Base-by-base conservation (phyloP, 1,284 basidiomycete species). In the Flammula alnicola region DNA sequence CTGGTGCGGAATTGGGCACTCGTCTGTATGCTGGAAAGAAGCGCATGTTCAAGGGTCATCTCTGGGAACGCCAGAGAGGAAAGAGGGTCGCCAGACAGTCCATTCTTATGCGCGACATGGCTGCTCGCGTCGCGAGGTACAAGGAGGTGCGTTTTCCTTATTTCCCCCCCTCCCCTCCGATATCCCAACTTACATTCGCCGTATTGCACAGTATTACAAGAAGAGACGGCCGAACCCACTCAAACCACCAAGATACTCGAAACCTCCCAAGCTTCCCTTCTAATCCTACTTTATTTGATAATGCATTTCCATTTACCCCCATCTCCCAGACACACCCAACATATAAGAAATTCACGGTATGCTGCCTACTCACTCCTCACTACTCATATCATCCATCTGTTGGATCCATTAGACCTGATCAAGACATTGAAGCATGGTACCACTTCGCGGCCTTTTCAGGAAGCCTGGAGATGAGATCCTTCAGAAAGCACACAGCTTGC, bases 41-140 rank as follows among this genome's bases (percentile, higher is more conserved):
- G 73, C 74, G 79, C 56, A 91, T 91, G 88, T 91, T 92, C 80
- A 92, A 91, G 75, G 89, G 89, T 17, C 88, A 91, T 75, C 87
- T 81, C 60, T 89, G 85, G 84, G 85, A 91, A 69, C 78, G 87
- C 31, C 64, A 72, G 54, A 72, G 71, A 56, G 72, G 71, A 47
- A 71, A 74, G 60, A 71, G 71, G 56, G 63, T 69, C 45, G 68
- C 67, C 60, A 76, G 74, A 59, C 78, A 72, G 51, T 69, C 69
- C 51, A 75, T 82, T 47, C 69, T 87, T 49, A 69, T 91, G 76
- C 75, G 79, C 62, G 79, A 83, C 63, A 90, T 91, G 88, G 61
- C 71, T 31, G 75, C 76, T 57, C 79, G 86, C 51, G 74, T 90
- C 55, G 66, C 68, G 55, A 75, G 76, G 43, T 90, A 81, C 77